phyloP scores from a whole-genome alignment of 495 filamentous ascomycete species.

The Neohortaea acidophila region DNA sequence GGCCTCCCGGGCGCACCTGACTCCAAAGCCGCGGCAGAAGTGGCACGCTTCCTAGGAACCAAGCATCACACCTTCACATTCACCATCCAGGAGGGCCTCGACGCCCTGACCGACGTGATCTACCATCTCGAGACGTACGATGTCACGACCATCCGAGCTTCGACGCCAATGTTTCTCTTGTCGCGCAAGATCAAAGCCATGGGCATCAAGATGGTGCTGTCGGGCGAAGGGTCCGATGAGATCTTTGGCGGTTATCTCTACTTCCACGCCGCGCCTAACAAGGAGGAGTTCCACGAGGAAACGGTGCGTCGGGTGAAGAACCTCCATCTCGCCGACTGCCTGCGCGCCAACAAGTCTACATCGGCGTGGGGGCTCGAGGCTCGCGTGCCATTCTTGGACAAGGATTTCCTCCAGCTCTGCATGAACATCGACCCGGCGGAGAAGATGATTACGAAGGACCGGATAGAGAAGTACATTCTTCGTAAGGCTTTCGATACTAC shows the following conservation, averaged over 20 bases:
- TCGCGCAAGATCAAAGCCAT: slow-evolving; percentile 97
- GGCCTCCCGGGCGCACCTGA: slow-evolving; percentile 84
- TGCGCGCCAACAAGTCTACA: slow-evolving; percentile 97
- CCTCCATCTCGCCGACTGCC: slow-evolving; percentile 85
- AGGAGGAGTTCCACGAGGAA: slow-evolving; percentile 83
- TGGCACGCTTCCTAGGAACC: slow-evolving; percentile 88
- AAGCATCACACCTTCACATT: slow-evolving; percentile 97
- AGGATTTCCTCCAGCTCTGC: slow-evolving; percentile 76
- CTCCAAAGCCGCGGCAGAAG: slow-evolving; percentile 71
- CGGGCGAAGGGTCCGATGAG: slow-evolving; percentile 91
- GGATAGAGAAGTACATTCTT: slow-evolving; percentile 93
- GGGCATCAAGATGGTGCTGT: slow-evolving; percentile 98
- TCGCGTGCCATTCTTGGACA: slow-evolving; percentile 94
- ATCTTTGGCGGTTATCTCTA: slow-evolving; percentile 98
- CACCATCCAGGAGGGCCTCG: slow-evolving; percentile 88
- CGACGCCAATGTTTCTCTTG: slow-evolving; percentile 95
- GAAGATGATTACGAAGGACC: slow-evolving; percentile 85
- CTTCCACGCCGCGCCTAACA: slow-evolving; percentile 86
- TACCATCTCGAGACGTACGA: slow-evolving; percentile 96
- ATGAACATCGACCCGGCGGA: slow-evolving; percentile 89
- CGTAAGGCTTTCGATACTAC: slow-evolving; percentile 92
- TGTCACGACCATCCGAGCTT: slow-evolving; percentile 95
- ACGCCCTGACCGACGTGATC: slow-evolving; percentile 92
- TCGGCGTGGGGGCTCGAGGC: slow-evolving; percentile 98
- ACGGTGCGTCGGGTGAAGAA: slow-evolving; percentile 86